A percentile compares a stretch with the other conserved stretches of the same genome.
phyloP scores from a whole-genome alignment of 108 stramenopile species.

The Pinguiococcus pyrenoidosus region DNA sequence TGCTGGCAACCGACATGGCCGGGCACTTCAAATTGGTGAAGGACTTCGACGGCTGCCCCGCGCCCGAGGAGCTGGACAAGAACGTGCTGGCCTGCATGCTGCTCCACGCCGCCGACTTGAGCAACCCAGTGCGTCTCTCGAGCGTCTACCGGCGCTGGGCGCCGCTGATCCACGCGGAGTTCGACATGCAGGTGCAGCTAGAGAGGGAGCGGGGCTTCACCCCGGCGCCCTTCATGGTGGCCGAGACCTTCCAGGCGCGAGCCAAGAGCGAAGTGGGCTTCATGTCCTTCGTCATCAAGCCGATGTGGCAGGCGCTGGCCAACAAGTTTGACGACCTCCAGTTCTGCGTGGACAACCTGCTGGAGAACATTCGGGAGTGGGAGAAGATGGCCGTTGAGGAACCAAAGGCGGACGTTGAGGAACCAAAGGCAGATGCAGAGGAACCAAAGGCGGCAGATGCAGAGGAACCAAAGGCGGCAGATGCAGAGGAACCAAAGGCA shows the following conservation, averaged over 20 bases:
- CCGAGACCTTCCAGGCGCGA: neutral
- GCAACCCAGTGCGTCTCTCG: constrained; percentile 15
- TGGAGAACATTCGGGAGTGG: neutral
- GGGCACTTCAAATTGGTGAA: neutral
- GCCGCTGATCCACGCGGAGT: constrained; percentile 16
- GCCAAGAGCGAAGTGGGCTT: constrained; percentile 7
- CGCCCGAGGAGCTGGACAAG: neutral
- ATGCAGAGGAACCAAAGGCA: too few species aligned
- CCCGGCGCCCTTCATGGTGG: constrained; percentile 10
- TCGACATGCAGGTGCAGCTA: constrained; percentile 16
- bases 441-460: too few species aligned
- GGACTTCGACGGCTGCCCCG: neutral
- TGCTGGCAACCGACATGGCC: constrained; percentile 16
- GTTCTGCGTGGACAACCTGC: neutral
- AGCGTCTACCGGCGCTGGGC: constrained; percentile 6
- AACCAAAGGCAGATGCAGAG: too few species aligned
- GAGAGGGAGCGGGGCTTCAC: constrained; percentile 15
- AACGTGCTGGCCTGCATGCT: constrained; percentile 2
- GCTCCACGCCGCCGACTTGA: constrained; percentile 28
- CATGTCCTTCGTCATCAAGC: neutral
- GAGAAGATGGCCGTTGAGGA: too few species aligned
- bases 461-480: too few species aligned
- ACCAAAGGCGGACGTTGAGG: too few species aligned
- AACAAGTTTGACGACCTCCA: neutral
- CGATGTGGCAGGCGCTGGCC: constrained; percentile 5